Percentiles rank a stretch among this genome's conserved stretches.
phyloP scores from a whole-genome alignment of 1,139 yeast genomes.

The Taiozyma sp. region DNA sequence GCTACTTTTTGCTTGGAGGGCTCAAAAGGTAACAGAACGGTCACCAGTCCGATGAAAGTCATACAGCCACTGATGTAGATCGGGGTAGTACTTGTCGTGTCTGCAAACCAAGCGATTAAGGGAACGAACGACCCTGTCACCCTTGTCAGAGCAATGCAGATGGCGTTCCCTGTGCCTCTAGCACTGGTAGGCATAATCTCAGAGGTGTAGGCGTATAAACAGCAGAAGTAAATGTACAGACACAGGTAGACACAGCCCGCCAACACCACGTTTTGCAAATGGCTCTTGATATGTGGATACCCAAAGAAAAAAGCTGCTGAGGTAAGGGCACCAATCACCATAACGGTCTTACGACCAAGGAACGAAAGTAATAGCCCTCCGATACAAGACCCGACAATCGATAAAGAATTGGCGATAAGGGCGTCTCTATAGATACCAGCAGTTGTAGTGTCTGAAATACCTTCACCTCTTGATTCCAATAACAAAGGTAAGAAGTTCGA shows the following conservation, averaged over 20 bases:
- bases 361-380: slow-evolving; percentile 34
- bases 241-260: slow-evolving; percentile 46
- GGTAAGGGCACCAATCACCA: slow-evolving; percentile 47
- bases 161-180: slow-evolving; percentile 47
- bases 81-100: slow-evolving; percentile 45
- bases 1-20: slow-evolving; percentile 32
- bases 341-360: slow-evolving; percentile 55
- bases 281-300: slow-evolving; percentile 48
- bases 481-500: slow-evolving; percentile 40
- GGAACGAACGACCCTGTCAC: slow-evolving; percentile 44
- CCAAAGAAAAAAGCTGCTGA: slow-evolving; percentile 55
- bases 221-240: slow-evolving; percentile 47
- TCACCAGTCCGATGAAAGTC: slow-evolving; percentile 35
- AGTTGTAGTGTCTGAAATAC: slow-evolving; percentile 27
- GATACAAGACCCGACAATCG: slow-evolving; percentile 60
- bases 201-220: slow-evolving; percentile 49
- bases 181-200: slow-evolving; percentile 49
- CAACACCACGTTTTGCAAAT: slow-evolving; percentile 48
- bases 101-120: slow-evolving; percentile 43
- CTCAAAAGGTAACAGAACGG: slow-evolving; percentile 39
- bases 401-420: slow-evolving; percentile 43
- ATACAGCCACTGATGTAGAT: slow-evolving; percentile 29
- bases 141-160: slow-evolving; percentile 40
- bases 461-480: slow-evolving; percentile 36
- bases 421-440: slow-evolving; percentile 48